A percentile compares a stretch with the other conserved stretches of the same genome.
Evolutionary conservation across 805 yeast species (phyloP).

Genomic region (Ogataea ganodermae): DNA sequence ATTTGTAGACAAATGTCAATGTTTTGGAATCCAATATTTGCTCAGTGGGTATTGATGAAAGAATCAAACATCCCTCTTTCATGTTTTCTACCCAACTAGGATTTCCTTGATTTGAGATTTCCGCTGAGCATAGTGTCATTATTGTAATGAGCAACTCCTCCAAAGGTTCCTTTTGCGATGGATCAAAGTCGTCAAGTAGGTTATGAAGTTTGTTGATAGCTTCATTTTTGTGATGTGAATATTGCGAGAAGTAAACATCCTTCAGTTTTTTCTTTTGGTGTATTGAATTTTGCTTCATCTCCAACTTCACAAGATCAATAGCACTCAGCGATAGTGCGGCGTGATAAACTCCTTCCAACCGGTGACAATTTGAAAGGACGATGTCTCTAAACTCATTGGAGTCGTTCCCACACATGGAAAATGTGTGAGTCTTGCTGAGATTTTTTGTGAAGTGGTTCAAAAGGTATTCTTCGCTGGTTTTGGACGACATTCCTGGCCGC

Average conservation of each 20-base stretch:
- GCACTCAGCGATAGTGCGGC: constrained; percentile 31
- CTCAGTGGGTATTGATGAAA: constrained; percentile 12
- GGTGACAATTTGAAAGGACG: constrained; percentile 29
- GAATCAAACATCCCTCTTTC: constrained; percentile 33
- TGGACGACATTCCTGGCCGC: background rate
- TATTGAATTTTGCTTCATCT: constrained; percentile 4
- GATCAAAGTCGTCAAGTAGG: constrained; percentile 28
- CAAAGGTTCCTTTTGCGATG: constrained; percentile 20
- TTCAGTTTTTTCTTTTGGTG: constrained; percentile 5
- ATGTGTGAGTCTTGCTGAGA: constrained; percentile 27
- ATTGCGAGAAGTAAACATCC: constrained; percentile 9
- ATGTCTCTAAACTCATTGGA: constrained; percentile 29
- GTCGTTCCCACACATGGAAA: constrained; percentile 16
- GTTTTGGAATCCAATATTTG: constrained; percentile 16
- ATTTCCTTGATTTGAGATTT: constrained; percentile 33
- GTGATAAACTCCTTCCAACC: constrained; percentile 26
- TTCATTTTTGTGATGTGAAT: constrained; percentile 30
- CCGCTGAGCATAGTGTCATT: constrained; percentile 33
- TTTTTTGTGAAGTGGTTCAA: constrained; percentile 28
- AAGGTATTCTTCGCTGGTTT: constrained; percentile 14
- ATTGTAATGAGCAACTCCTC: constrained; percentile 34
- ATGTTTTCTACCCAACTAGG: constrained; percentile 34
- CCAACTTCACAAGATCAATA: constrained; percentile 25
- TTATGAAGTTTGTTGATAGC: constrained; percentile 34
- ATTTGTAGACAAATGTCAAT: constrained; percentile 32